These are phyloP conservation scores for Macrophomina pseudophaseolina DNA, from an alignment of 2,329 filamentous ascomycete genomes.

Conservation along the genomic window DNA sequence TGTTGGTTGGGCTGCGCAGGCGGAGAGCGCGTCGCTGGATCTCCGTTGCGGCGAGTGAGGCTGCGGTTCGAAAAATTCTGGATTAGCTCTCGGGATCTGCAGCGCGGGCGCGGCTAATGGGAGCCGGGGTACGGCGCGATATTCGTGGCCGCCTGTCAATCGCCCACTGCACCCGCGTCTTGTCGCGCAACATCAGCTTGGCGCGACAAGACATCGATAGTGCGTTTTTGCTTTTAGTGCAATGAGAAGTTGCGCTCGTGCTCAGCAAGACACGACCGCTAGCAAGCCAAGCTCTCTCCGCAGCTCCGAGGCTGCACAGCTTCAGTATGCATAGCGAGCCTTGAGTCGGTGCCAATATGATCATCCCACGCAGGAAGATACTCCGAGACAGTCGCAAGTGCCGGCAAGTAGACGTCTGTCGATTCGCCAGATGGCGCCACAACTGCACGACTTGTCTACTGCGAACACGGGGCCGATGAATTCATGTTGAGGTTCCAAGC, in stretches of 20 bases:
- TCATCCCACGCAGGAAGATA: neutral
- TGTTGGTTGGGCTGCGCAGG: neutral
- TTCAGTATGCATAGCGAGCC: neutral
- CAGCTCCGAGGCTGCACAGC: neutral
- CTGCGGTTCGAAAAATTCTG: conserved; percentile 26
- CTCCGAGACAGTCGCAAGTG: neutral
- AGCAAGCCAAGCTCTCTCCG: neutral
- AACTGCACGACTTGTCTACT: neutral
- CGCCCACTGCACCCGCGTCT: neutral
- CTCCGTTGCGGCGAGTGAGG: conserved; percentile 6
- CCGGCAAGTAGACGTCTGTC: neutral
- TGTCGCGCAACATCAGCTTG: neutral
- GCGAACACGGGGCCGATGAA: neutral
- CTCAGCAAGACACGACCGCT: neutral
- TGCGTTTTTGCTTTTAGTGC: neutral
- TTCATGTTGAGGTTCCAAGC: conserved; percentile 9
- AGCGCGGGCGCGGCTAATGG: conserved; percentile 7
- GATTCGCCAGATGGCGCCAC: neutral
- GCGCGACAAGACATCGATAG: neutral
- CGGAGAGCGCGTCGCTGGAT: conserved; percentile 13
- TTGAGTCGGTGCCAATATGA: neutral
- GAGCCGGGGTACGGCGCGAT: conserved; percentile 3
- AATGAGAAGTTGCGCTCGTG: neutral
- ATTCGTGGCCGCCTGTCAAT: conserved; percentile 18
- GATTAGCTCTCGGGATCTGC: conserved; percentile 24